phyloP scores from a whole-genome alignment of 2,329 filamentous ascomycete species.

The Fusarium concolor region DNA sequence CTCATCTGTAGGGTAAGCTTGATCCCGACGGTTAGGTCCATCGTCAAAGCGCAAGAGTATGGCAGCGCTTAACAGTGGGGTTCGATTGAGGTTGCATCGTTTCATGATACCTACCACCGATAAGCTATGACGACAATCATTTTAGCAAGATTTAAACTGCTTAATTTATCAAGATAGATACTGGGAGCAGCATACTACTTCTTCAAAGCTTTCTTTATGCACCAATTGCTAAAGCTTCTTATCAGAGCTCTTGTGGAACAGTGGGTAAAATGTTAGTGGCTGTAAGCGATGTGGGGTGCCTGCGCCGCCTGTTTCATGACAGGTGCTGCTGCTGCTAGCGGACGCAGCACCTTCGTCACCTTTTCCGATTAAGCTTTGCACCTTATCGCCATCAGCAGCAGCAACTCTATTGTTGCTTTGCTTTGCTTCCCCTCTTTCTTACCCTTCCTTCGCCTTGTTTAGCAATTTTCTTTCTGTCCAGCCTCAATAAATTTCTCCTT shows the following conservation, averaged over 20 bases:
- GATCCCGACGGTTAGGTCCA: background rate
- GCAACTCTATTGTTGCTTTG: slow-evolving; percentile 15
- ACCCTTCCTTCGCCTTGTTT: slow-evolving; percentile 3
- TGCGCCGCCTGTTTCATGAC: slow-evolving; percentile 36
- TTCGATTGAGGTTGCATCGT: background rate
- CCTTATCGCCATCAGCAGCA: slow-evolving; percentile 22
- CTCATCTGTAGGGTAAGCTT: slow-evolving; percentile 3
- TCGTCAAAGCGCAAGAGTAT: slow-evolving; percentile 8
- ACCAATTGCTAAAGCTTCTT: background rate
- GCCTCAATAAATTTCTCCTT: background rate
- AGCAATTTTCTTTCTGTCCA: background rate
- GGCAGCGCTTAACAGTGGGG: slow-evolving; percentile 17
- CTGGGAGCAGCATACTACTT: no score
- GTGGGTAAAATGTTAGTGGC: slow-evolving; percentile 1
- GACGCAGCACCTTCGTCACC: slow-evolving; percentile 4
- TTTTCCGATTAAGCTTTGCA: slow-evolving; percentile 28
- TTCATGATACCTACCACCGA: background rate
- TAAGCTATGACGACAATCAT: background rate
- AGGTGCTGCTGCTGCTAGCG: slow-evolving; percentile 14
- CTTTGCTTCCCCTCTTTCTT: slow-evolving; percentile 16
- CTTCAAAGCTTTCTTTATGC: background rate
- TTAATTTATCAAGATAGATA: no score
- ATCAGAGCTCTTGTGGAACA: background rate
- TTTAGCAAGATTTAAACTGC: background rate
- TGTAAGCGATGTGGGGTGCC: slow-evolving; percentile 22